Base-by-base conservation (phyloP, 176 grass and related monocot genomes). In the Aegilops umbellulata region DNA sequence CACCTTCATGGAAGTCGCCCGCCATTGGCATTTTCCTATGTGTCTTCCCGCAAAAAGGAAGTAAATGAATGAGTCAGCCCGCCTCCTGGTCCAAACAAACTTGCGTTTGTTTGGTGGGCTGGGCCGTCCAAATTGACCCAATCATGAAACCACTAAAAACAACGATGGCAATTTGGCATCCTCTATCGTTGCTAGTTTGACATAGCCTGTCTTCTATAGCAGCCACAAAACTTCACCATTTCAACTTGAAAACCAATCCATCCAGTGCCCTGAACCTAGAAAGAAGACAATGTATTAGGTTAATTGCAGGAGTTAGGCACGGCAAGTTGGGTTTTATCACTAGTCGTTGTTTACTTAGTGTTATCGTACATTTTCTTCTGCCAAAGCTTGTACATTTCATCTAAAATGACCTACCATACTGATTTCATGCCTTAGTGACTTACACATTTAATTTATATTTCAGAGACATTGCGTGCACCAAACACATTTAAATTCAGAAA, bases 81-180 rank as follows among this genome's bases (percentile, higher is more conserved):
- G 63, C 24, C 23, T 42, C 60, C 23, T 69, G 30, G 13, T 74
- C 80, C 22, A 51, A 17, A 51, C 15, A 17, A 51, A 51, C 47
- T 30, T 41, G 57, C 74, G 67, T 49, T 83, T 47, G 27, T 74
- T 64, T 49, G 26, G 25, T 88, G 86, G 80, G 61, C 61, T 83
- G 86, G 86, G 80, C 71, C 31, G 46, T 82, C 71, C 60, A 55
- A 32, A 13, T 82, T 82, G 79, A 87, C 79, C 61, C 23, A 67
- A 57, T 65, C 24, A 25, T 23, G 19, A 87, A 77, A 82, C n/a
- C 60, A 76, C 12, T 30, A 10, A 60, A 32, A 46, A 53, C 42
- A 32, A 8, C 29, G 30, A 57, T 26, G 16, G 5, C 86, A 83
- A 78, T 78, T 83, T 78, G 36, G 36, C 46, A 62, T 36, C 64